Evolutionary conservation across 2,329 filamentous ascomycete genomes (phyloP).

Genomic region (Phyllosticta paracitricarpa): DNA sequence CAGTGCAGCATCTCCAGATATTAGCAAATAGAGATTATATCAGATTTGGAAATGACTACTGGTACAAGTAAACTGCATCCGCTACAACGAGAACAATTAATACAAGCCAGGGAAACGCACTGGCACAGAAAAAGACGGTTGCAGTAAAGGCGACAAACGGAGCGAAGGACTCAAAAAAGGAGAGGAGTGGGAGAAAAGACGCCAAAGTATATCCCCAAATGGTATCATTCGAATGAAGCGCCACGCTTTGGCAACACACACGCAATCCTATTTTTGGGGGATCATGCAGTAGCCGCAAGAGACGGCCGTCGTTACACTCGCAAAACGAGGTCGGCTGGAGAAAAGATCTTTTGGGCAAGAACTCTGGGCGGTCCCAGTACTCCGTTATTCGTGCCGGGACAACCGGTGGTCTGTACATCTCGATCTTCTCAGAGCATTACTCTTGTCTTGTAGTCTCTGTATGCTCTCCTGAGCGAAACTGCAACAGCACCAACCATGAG

Average conservation of each 20-base stretch:
- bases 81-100: neutral
- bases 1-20: neutral
- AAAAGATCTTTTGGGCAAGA: neutral
- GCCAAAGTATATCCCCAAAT: neutral
- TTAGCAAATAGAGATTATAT: neutral
- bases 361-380: neutral
- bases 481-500: slow-evolving; percentile 44
- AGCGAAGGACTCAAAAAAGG: neutral
- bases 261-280: neutral
- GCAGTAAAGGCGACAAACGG: neutral
- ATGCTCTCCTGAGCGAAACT: slow-evolving; percentile 10
- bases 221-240: neutral
- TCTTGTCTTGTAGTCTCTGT: slow-evolving; percentile 1
- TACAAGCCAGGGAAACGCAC: neutral
- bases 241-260: neutral
- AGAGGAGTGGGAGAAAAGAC: neutral
- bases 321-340: neutral
- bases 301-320: neutral
- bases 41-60: neutral
- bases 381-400: neutral
- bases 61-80: neutral
- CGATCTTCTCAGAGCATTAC: neutral
- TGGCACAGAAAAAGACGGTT: neutral
- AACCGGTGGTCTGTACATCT: neutral
- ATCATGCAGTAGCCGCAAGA: neutral